Base-by-base conservation (phyloP, 202 grass and related monocot genomes). In the Panicum hallii region DNA sequence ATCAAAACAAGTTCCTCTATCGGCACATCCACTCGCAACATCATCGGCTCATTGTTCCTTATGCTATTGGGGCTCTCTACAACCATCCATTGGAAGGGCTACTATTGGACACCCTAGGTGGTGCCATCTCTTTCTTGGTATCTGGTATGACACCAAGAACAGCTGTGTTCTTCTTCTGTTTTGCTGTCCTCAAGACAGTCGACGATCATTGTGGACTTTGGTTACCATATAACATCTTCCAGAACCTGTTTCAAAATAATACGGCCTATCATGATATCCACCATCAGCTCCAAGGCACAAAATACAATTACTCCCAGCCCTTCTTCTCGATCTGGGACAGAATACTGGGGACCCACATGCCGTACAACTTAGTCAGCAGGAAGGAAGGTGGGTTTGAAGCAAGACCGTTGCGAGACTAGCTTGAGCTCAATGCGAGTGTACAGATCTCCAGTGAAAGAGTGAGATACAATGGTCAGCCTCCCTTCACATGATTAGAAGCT, bases 81-180 rank as follows among this genome's bases (percentile, higher is more conserved):
- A 96, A 96, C 86, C 93, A 99, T 85, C 97, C 97, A 57, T 42
- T 99, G 75, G 93, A 99, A 89, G 97, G 97, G 49, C 91, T 99
- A 49, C 90, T 96, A 54, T 68, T 99, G 45, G 93, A 99, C 82
- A 99, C 97, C 46, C 34, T 99, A 63, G 97, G 97, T 63, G 93
- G 97, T 16, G 97, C 90, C 22, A 87, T 99, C 56, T 94, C 97
- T 11, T 99, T 99, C 88, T 75, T 99, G 76, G 41, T 94, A 28
- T 94, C 97, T 13, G 84, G 93, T 15, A 96, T 99, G 97, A 99
- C 97, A 2, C 88, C 93, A 20, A 86, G 91, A 20, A 99, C 90
- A 1, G 65, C 93, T 2, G 87, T 91, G 7, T 99, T 92, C 79
- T 99, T 99, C 85, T 97, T 99, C 77, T 93, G 88, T 28, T 97